Evolutionary conservation across 352 stramenopile species (phyloP), one percentile per base, ranked within the genome.

Genomic region (Globisporangium spinosum): DNA sequence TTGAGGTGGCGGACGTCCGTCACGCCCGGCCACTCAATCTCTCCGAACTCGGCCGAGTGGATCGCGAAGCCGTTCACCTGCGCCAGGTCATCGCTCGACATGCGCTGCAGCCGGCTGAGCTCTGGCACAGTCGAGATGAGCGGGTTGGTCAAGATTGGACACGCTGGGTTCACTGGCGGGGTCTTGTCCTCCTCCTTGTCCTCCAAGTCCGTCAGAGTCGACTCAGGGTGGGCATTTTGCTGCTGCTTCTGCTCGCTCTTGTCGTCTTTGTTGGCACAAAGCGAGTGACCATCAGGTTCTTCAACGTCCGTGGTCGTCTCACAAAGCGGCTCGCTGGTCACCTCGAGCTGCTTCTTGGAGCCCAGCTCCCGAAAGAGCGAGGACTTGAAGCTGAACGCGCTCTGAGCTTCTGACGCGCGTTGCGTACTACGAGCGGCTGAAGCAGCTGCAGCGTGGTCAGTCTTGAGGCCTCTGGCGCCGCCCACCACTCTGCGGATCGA

Each of bases 1-100:
- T 83, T 67, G 57, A 87, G 77, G 9, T 71, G 47, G 29, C 77
- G 77, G 20, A 87, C 65, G 56, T 87, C 79, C 12, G 77, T 83
- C 53, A 62, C 53, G 20, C 69, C 78, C 17, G 77, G 51, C 72
- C 80, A 87, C 56, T 77, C 57, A 34, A 87, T 76, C 47, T 71
- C 74, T 4, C 79, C 79, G 29, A 75, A 74, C 43, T 66, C 62
- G 12, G 62, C 65, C 20, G 78, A 78, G 25, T 73, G 70, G 20
- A 87, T 69, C 13, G 69, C 64, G 32, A 87, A 87, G 63, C 77
- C 70, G 38, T 85, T 58, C 13, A 87, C 76, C 1, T 70, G 22
- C 1, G 68, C 58, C 40, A 87, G 58, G n/a, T 87, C 78, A 12
- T 70, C 55, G 6, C 79, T 76, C 29, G 62, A 70, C 69, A 87